Percentiles rank a stretch among this genome's conserved stretches.
These are phyloP conservation scores for Eremochloa ophiuroides DNA, from an alignment of 176 grass and related monocot species.

Conservation along the genomic window DNA sequence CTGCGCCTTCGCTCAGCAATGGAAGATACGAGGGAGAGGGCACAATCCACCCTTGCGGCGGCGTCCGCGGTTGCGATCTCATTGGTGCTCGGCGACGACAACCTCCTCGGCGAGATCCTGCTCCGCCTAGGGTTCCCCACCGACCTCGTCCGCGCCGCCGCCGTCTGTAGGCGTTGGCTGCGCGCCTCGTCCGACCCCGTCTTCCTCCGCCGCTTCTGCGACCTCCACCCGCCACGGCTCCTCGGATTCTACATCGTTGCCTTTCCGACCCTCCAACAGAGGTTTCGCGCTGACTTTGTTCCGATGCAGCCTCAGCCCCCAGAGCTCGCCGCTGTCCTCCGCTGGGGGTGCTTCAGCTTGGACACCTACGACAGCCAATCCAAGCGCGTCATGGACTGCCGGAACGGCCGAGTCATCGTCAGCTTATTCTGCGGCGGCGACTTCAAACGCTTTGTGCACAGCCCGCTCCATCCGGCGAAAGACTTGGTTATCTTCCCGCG, in stretches of 20 bases:
- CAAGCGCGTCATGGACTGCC: background rate
- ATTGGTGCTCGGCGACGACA: background rate
- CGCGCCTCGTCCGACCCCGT: background rate
- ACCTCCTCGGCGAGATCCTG: constrained; percentile 14
- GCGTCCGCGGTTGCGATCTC: background rate
- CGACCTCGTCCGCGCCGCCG: background rate
- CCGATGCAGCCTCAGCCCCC: background rate
- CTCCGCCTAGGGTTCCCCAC: background rate
- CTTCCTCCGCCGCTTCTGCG: constrained; percentile 11
- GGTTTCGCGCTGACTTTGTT: background rate
- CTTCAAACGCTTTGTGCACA: background rate
- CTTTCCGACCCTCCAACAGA: background rate
- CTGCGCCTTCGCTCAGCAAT: background rate
- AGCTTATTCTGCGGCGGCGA: background rate
- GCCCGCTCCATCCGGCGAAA: background rate
- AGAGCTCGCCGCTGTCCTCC: background rate
- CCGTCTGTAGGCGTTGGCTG: background rate
- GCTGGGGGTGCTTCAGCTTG: background rate
- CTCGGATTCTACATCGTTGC: background rate
- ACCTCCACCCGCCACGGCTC: background rate
- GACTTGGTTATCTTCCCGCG: background rate
- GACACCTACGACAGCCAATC: background rate
- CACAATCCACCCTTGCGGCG: background rate
- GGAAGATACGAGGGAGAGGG: background rate
- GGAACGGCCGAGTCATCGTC: background rate